Evolutionary conservation across 345 rosid species (phyloP), one percentile per base, ranked within the genome.

Genomic region (Reutealis trisperma): DNA sequence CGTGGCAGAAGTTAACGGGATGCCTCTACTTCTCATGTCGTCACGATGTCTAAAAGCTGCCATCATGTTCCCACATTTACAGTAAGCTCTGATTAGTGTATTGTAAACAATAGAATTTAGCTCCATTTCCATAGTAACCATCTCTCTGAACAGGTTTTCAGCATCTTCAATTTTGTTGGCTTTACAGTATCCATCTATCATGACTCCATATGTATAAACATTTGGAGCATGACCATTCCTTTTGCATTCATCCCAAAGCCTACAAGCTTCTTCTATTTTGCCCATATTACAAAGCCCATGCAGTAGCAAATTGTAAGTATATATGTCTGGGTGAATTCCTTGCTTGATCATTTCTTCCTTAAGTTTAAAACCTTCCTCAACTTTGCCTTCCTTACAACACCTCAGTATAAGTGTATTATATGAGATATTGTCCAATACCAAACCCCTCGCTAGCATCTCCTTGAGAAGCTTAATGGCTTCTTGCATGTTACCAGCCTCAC

Each of bases 151-250:
- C 71, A 92, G 62, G 22, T 85, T 88, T 78, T 84, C 88, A 73
- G 85, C 93, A 67, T 86, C 94, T 83, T 92, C 90, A 73, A 88
- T 67, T 80, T 83, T 87, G 62, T 84, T 84, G 72, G 89, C 93
- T 81, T 87, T 89, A 82, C 97, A 92, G 64, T 83, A 92, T 55
- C 97, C 95, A 80, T 84, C 89, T 67, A 93, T 90, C 90, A 92
- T 83, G 60, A 90, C 86, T 54, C 91, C 90, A 72, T 92, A 90
- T 15, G 95, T 81, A 84, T 81, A 79, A 77, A 88, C 52, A 85
- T 88, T 82, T 42, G 91, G 90, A 79, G 70, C 70, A 75, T 86
- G 64, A 77, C 89, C 92, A 73, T 74, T 79, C 59, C 67, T 85
- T 78, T 72, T 83, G 83, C 86, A 86, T 63, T 86, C 87, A 84